Base-by-base conservation (phyloP, 2,329 filamentous ascomycete species). In the Phaeosphaeria sp. region DNA sequence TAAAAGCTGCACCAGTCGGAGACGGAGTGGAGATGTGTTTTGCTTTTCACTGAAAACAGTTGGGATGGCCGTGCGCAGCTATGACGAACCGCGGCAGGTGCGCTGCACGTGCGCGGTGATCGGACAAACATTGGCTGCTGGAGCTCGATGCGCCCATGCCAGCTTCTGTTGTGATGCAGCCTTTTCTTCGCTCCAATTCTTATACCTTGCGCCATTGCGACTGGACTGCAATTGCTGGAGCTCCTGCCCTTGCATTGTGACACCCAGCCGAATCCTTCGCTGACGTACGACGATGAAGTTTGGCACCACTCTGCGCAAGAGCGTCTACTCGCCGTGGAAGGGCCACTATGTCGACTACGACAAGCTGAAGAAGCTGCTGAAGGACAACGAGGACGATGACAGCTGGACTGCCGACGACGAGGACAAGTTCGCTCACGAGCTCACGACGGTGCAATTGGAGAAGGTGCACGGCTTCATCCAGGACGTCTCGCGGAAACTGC, bases 321-420 rank as follows among this genome's bases (percentile, higher is more conserved):
- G 91, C 58, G 83, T 91, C 69, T 95, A 98, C 77, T 80, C 86
- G 67, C 92, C 93, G 74, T 99, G 94, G 94, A 91, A 90, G 78
- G 91, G 90, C 76, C 86, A 96, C 73, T 98, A 99, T 82, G 92
- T 99, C 74, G 93, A 98, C 82, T 99, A 99, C 79, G 82, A 86
- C 69, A 97, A 94, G 84, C 88, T 99, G 65, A 98, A 98, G 84
- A 84, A 85, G 72, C 85, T 99, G 57, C 82, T 99, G 59, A 90
- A 92, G 63, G 95, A 98, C 77, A 72, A 69, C 55, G 78, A 77
- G 57, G 84, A 81, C 51, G 88, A 90, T 21, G 83, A 87, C 57
- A 71, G 78, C 42, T 99, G 95, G 95, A 97, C 93, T 24, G 93
- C 96, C 71, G 89, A 93, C 47, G 95, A 99, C 76, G 95, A 98